Conservation (phyloP, 164 flowering plant species). For the Dillenia turbinata region DNA sequence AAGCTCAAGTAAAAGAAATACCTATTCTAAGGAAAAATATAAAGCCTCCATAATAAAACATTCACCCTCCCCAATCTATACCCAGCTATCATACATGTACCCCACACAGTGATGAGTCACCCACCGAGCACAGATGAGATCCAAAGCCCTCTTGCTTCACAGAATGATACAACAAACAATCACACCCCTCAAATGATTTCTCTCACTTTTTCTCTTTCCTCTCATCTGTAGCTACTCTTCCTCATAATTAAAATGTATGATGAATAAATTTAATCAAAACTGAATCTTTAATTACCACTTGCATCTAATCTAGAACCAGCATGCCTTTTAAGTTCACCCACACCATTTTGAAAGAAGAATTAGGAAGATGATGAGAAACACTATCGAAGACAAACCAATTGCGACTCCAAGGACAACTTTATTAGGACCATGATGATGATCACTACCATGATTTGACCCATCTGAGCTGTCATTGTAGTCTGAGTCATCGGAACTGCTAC, state of each 20-base stretch:
- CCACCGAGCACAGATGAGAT: conserved; percentile 3
- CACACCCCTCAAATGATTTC: conserved; percentile 20
- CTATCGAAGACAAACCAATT: conserved; percentile 78
- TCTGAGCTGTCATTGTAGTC: conserved; percentile 19
- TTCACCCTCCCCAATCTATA: too few species aligned
- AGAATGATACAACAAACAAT: conserved; percentile 13
- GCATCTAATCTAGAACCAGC: conserved; percentile 4
- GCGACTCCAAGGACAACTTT: conserved; percentile 93
- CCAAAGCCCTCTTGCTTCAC: conserved; percentile 16
- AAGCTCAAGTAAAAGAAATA: too few species aligned
- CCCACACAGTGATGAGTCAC: too few species aligned
- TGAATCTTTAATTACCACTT: conserved; percentile 2
- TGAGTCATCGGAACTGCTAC: conserved; percentile 17
- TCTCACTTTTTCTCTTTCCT: neutral
- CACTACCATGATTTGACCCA: conserved; percentile 13
- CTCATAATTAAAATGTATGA: conserved; percentile 9
- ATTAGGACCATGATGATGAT: conserved; percentile 62
- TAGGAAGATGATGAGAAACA: conserved; percentile 78
- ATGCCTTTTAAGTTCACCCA: conserved; percentile 21
- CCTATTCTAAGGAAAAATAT: too few species aligned
- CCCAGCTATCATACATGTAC: too few species aligned
- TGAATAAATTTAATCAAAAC: conserved; percentile 14
- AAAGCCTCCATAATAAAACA: too few species aligned
- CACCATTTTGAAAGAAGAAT: conserved; percentile 74
- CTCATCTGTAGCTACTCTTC: conserved; percentile 10